Evolutionary conservation across 2,329 filamentous ascomycete genomes (phyloP), one percentile per base, ranked within the genome.

Genomic region (Fusarium proliferatum): DNA sequence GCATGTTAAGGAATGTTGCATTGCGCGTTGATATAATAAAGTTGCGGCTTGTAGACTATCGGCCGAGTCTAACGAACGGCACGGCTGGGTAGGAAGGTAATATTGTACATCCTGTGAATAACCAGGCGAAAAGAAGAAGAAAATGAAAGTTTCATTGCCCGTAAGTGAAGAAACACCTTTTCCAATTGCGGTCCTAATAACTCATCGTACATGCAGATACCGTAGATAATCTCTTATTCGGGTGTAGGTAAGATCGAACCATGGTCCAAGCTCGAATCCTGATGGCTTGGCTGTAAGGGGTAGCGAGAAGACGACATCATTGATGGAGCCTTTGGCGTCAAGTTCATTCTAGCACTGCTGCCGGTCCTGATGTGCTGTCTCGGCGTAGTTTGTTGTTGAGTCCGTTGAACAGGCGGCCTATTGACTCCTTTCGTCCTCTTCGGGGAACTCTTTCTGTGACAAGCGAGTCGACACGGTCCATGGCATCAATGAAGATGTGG

Each of bases 401-500:
- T 16, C 63, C 71, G 30, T 58, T 67, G 42, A 77, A 59, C 9
- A 77, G 61, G 23, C 71, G 74, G 41, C 72, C 61, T 33, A 77
- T 66, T 19, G 76, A 77, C 33, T 69, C 57, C 48, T 64, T 71
- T 63, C 71, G 70, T 38, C 66, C 59, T 43, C 56, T 65, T 26
- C 48, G 60, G 9, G 64, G 66, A 43, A 43, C 46, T 26, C 64
- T 66, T 51, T 78, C 71, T 49, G 68, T 69, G 49, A 78, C 69
- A 42, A 78, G 67, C 28, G 69, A 51, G 33, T 78, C 76, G 49
- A 78, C 76, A 16, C 73, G 74, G 30, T 78, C 74, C 51, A 78
- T 59, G 38, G 70, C 73, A 48, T 77, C 73, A 56, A 78, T 78
- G 49, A 77, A 78, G 36, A 65, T 71, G 69, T 78, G 76, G 49